Evolutionary conservation across 495 filamentous ascomycete species (phyloP).

Genomic region (Penicillium tannophilum): DNA sequence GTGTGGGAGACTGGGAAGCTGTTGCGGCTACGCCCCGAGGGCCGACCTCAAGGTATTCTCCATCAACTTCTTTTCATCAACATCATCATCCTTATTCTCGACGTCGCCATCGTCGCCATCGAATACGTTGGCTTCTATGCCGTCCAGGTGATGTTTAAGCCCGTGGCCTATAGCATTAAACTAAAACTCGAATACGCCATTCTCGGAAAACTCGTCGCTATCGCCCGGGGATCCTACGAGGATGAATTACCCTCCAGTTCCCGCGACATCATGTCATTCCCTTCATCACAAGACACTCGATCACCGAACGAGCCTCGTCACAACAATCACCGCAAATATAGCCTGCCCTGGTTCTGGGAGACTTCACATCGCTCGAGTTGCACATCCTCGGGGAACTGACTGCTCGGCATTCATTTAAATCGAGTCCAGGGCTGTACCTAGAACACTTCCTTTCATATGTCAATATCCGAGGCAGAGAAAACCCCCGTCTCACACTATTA

Average conservation of each 20-base stretch:
- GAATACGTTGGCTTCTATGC: constrained; percentile 51
- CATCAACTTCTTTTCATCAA: constrained; percentile 51
- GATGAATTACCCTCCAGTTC: constrained; percentile 20
- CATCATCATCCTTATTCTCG: constrained; percentile 51
- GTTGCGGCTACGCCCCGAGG: constrained; percentile 38
- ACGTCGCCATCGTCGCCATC: constrained; percentile 47
- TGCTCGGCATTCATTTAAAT: neutral
- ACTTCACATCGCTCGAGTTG: constrained; percentile 8
- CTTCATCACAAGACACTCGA: constrained; percentile 8
- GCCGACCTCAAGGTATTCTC: constrained; percentile 36
- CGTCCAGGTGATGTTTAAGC: constrained; percentile 53
- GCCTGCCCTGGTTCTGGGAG: constrained; percentile 22
- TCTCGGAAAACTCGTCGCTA: constrained; percentile 49
- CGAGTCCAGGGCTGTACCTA: neutral
- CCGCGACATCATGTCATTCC: constrained; percentile 20
- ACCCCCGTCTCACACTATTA: neutral
- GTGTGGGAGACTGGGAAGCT: constrained; percentile 53
- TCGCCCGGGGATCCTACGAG: constrained; percentile 22
- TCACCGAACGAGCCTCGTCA: neutral
- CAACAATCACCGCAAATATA: constrained; percentile 12
- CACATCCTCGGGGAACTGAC: constrained; percentile 8
- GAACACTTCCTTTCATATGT: neutral
- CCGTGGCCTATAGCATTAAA: constrained; percentile 55
- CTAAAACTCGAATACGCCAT: constrained; percentile 57
- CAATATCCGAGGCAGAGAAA: neutral